Base-by-base conservation (phyloP, 306 rosid genomes). In the Sechiopsis laciniata region DNA sequence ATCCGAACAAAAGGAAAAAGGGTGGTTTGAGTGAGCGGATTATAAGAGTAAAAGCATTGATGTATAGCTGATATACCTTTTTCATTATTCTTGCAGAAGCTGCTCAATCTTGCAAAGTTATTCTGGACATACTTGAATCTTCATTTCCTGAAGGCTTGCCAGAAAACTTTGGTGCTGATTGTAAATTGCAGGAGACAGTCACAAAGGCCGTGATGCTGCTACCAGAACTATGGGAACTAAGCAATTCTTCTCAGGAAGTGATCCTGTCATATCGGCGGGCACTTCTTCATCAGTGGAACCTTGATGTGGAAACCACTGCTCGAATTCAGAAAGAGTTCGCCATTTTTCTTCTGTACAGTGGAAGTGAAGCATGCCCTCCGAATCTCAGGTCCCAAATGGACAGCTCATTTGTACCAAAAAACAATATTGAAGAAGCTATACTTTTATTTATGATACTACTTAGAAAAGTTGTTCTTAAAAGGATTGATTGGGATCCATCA, bases 401-500 rank as follows among this genome's bases (percentile, higher is more conserved):
- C 58, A 71, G 82, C 80, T 91, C 92, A 0, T 91, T 88, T 82
- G 90, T 88, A 59, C 99, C 97, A 19, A 91, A 76, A 77, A 95
- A 83, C 80, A 95, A 89, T 81, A 74, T 85, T 79, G 99, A 95
- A 82, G 99, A 95, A 86, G 96, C 99, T 78, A 88, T 91, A 80
- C 96, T 95, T 74, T 84, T 95, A 75, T 79, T 95, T 32, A 88
- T 91, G 91, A 89, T 95, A 77, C 84, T 95, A 76, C 77, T 86
- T 51, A 91, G 90, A 79, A 88, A 88, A 79, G 67, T 77, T 16
- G 58, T 82, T 76, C 82, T 86, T 6, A 84, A 79, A 57, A 87
- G 79, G 88, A 89, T 91, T 81, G 81, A 86, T 75, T 88, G 92
- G 99, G 99, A 95, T 85, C 96, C 95, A 26, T 95, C 97, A 77